These are phyloP conservation scores for Aspergillus quadricinctus DNA, from an alignment of 2,329 filamentous ascomycete genomes.

Conservation along the genomic window DNA sequence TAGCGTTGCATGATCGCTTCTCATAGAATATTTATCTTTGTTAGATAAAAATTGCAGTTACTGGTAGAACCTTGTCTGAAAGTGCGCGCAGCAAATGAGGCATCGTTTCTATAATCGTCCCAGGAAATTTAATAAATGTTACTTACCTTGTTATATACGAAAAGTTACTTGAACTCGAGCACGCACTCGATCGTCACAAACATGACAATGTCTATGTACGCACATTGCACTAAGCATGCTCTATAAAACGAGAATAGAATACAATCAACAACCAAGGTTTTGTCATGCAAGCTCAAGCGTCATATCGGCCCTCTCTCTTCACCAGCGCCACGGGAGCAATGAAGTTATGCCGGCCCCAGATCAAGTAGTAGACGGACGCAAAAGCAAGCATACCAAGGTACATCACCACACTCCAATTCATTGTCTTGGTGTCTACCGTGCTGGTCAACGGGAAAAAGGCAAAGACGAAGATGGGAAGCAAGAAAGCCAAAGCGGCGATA, in stretches of 20 bases:
- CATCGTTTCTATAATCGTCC: too few relatives aligned
- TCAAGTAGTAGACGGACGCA: slow-evolving; percentile 41
- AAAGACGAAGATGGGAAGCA: slow-evolving; percentile 40
- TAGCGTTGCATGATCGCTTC: too few relatives aligned
- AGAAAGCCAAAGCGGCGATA: slow-evolving; percentile 35
- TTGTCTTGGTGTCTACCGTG: slow-evolving; percentile 30
- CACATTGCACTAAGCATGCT: neutral
- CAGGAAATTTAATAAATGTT: too few relatives aligned
- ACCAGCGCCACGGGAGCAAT: slow-evolving; percentile 35
- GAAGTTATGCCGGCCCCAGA: slow-evolving; percentile 40
- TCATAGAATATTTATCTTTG: too few relatives aligned
- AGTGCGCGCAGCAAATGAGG: too few relatives aligned
- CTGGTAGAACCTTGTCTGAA: too few relatives aligned
- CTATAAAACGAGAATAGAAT: neutral
- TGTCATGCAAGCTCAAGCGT: neutral
- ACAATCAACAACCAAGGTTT: neutral
- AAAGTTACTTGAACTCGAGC: neutral
- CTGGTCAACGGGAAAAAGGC: slow-evolving; percentile 42
- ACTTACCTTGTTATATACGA: too few relatives aligned
- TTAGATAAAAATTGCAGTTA: too few relatives aligned
- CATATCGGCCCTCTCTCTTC: slow-evolving; percentile 19
- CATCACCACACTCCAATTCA: slow-evolving; percentile 49
- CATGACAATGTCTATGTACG: neutral
- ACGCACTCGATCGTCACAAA: too few relatives aligned
- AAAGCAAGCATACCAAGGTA: slow-evolving; percentile 43